Evolutionary conservation across 768 basidiomycete species (phyloP).

Genomic region (Kwoniella sp.): DNA sequence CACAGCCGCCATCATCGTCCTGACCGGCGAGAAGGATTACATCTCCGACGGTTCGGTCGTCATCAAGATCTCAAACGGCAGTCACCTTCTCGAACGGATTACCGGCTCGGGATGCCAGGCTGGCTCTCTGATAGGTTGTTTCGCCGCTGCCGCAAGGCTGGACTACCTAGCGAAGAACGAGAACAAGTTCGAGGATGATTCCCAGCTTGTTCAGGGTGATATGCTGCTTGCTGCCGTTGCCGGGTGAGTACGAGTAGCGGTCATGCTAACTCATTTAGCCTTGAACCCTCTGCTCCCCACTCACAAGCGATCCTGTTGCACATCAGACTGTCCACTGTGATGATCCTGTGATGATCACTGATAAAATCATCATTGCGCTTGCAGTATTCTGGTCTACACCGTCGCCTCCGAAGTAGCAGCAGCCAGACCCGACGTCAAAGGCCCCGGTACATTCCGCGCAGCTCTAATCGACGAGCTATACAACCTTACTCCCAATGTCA

Average conservation of each 20-base stretch:
- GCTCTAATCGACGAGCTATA: slow-evolving; percentile 67
- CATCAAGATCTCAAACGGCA: slow-evolving; percentile 73
- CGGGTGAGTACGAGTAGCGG: slow-evolving; percentile 63
- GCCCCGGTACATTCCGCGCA: slow-evolving; percentile 68
- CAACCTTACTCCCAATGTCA: slow-evolving; percentile 53
- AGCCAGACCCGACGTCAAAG: slow-evolving; percentile 60
- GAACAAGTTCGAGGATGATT: slow-evolving; percentile 33
- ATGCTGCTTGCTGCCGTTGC: slow-evolving; percentile 74
- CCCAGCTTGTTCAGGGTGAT: slow-evolving; percentile 69
- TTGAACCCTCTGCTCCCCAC: too few relatives aligned
- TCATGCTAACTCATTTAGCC: too few relatives aligned
- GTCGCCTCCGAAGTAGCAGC: slow-evolving; percentile 67
- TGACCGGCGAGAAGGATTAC: slow-evolving; percentile 80
- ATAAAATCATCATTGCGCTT: not conserved
- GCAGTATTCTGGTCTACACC: slow-evolving; percentile 64
- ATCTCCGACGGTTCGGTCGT: slow-evolving; percentile 77
- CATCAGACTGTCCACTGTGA: too few relatives aligned
- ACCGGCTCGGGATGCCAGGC: slow-evolving; percentile 87
- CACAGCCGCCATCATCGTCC: slow-evolving; percentile 74
- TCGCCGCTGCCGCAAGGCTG: slow-evolving; percentile 70
- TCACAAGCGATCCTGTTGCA: too few relatives aligned
- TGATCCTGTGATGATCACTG: not conserved
- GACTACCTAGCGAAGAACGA: slow-evolving; percentile 52
- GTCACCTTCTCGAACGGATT: slow-evolving; percentile 72
- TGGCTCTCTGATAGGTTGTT: slow-evolving; percentile 69